Conservation (phyloP, 2,329 filamentous ascomycete species). For the Shiraia bambusicola region DNA sequence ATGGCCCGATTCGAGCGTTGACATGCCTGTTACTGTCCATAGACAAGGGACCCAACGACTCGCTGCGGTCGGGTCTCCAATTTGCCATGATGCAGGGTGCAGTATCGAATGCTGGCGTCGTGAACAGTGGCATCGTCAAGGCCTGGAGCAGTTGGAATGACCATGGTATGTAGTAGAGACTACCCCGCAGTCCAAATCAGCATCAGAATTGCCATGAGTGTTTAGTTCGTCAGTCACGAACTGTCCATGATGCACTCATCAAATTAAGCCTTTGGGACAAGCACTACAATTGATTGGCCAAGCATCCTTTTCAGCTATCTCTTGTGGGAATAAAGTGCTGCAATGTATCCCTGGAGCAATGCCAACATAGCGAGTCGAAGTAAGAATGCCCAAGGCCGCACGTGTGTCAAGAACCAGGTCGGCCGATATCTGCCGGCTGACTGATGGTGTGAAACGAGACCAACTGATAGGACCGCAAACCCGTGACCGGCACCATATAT, state of each 20-base stretch:
- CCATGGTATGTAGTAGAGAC: not conserved
- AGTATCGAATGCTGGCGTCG: not conserved
- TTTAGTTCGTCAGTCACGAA: conserved; percentile 30
- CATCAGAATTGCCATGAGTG: too few species aligned
- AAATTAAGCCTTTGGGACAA: conserved; percentile 30
- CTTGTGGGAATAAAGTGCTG: conserved; percentile 15
- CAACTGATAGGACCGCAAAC: not conserved
- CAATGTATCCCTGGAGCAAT: conserved; percentile 10
- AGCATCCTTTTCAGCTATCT: conserved; percentile 28
- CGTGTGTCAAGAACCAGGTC: conserved; percentile 1
- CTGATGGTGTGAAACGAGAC: not conserved
- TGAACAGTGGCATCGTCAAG: not conserved
- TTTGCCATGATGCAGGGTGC: too few species aligned
- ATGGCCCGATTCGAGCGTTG: conserved; percentile 3
- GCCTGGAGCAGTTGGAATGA: not conserved
- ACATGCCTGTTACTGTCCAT: conserved; percentile 1
- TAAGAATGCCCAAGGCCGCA: conserved; percentile 10
- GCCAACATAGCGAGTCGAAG: not conserved
- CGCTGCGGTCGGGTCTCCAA: too few species aligned
- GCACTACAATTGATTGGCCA: conserved; percentile 24
- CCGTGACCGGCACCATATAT: too few species aligned
- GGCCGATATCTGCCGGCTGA: not conserved
- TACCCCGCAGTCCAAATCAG: conserved; percentile 27
- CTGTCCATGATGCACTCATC: conserved; percentile 11
- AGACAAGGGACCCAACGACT: too few species aligned